Evolutionary conservation across 148 eudicot genomes (phyloP), one percentile per base, ranked within the genome.

Genomic region (Suaeda aralocaspica): DNA sequence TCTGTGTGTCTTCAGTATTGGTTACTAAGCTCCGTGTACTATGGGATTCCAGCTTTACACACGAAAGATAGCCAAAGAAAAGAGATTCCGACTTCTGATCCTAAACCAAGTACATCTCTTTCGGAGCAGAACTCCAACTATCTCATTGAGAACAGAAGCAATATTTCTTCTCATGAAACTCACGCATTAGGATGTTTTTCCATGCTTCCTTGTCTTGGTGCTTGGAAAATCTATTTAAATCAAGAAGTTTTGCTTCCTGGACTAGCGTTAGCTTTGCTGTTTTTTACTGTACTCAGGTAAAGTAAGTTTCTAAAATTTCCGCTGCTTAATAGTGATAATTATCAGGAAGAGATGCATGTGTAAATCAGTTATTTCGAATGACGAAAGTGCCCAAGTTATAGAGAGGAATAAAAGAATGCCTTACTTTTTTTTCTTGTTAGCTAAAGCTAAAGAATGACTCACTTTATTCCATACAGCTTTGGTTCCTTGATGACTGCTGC

Each of bases 171-270:
- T 19, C 57, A 59, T 21, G 72, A 66, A 59, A 70, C 75, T 28
- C 77, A 29, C 25, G 34, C 77, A 58, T 14, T 80, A 1, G 72
- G 82, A 34, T 56, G 76, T 52, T 68, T 86, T 50, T 69, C 72
- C 21, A 74, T 69, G 36, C 59, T 80, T 58, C 82, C 88, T 13
- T 91, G 76, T 67, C 33, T 89, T 5, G 73, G 69, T 60, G 85
- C 92, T 46, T 93, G 98, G 98, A 81, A 81, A 80, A 78, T 90
- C 53, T 93, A 93, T 76, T 67, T 90, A 15, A 66, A 72, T 55
- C 96, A 93, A 84, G 96, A 88, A 72, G 92, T 90, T 33, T 84
- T 93, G 41, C 92, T 93, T 10, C 89, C 98, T 2, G 98, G 98
- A 69, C 18, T 87, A 28, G 81, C 98, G 64, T 84, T 93, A 62